These are phyloP conservation scores for Balamuthia mandrillaris DNA, from an alignment of 208 protist species.

Conservation along the genomic window DNA sequence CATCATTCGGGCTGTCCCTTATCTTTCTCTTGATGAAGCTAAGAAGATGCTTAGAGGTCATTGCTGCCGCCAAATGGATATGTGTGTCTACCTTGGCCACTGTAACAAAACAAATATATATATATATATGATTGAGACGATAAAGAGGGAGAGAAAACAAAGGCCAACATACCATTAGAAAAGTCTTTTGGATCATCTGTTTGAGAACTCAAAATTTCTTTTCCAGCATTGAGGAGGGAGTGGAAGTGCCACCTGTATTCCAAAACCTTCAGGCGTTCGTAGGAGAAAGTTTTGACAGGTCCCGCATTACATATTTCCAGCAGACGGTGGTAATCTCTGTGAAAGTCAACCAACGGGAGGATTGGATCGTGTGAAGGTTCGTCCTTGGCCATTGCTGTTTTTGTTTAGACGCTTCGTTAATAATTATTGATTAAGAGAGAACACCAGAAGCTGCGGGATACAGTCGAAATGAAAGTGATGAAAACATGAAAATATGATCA, in stretches of 20 bases:
- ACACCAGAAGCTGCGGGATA: too few species aligned
- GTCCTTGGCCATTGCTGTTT: background rate
- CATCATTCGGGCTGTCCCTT: slow-evolving; percentile 54
- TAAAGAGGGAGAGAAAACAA: background rate
- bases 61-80: slow-evolving; percentile 91
- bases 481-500: background rate
- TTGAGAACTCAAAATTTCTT: slow-evolving; percentile 79
- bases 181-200: slow-evolving; percentile 77
- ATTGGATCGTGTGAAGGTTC: background rate
- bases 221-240: slow-evolving; percentile 85
- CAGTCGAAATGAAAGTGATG: too few species aligned
- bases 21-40: slow-evolving; percentile 90
- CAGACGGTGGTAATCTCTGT: background rate
- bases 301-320: slow-evolving; percentile 21
- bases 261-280: slow-evolving; percentile 12
- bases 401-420: background rate
- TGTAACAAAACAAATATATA: slow-evolving; percentile 33
- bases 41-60: slow-evolving; percentile 89
- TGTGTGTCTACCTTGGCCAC: slow-evolving; percentile 96
- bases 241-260: slow-evolving; percentile 79
- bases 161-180: slow-evolving; percentile 40
- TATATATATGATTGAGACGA: background rate
- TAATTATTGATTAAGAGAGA: background rate
- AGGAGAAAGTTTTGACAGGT: slow-evolving; percentile 26
- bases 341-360: background rate